Conservation (phyloP, 192 early-diverging fungal species). For the Diversispora epigaea region DNA sequence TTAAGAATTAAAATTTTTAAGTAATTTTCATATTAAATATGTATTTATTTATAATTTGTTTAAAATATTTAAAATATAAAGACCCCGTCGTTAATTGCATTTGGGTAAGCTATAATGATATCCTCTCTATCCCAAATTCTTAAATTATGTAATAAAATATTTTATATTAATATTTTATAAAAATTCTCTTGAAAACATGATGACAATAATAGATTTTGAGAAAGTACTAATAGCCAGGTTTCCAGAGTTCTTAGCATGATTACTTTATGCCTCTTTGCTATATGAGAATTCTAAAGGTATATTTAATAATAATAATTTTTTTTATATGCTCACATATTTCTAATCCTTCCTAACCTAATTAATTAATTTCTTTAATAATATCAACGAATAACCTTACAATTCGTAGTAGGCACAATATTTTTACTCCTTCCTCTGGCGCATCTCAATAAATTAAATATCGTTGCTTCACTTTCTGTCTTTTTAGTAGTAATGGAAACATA, state of each 20-base stretch:
- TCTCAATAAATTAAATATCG: conserved; percentile 10
- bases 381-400: conserved; percentile 18
- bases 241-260: neutral
- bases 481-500: conserved; percentile 32
- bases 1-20: neutral
- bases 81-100: conserved; percentile 19
- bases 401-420: conserved; percentile 23
- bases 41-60: neutral
- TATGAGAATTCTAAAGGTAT: conserved; percentile 32
- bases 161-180: neutral
- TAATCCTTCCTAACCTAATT: neutral
- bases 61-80: neutral
- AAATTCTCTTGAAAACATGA: neutral
- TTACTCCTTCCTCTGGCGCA: conserved; percentile 27
- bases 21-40: neutral
- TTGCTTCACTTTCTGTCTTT: conserved; percentile 12
- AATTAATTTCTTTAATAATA: neutral
- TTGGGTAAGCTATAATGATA: neutral
- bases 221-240: neutral
- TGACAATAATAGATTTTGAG: conserved; percentile 4
- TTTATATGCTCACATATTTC: neutral
- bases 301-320: neutral
- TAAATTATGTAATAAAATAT: no score
- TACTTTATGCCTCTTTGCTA: conserved; percentile 23
- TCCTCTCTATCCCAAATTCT: neutral